Base-by-base conservation (phyloP, 257 asterid species). In the Solanum bulbocastanum region DNA sequence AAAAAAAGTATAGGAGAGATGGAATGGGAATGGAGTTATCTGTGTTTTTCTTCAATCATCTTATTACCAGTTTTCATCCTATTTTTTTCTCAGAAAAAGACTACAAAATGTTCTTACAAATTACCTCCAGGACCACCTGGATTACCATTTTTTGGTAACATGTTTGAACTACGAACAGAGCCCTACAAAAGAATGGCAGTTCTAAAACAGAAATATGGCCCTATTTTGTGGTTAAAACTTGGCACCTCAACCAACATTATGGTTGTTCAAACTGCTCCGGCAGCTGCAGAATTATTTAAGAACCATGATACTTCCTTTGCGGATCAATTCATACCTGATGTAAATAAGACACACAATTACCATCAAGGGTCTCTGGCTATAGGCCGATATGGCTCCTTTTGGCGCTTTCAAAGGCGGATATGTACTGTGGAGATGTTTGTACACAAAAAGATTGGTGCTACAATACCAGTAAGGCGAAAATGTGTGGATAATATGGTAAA, bases 361-460 rank as follows among this genome's bases (percentile, higher is more conserved):
- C 12, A 91, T 89, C 56, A 87, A 90, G 94, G 93, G 37, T 92
- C 96, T 0, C 3, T 93, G 9, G 92, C 96, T 1, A 86, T 94
- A 8, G 83, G 95, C 66, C 95, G 93, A 20, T 92, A 92, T 73
- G 96, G 96, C 13, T 15, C 93, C 5, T 91, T 93, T 83, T 94
- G 95, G 97, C 92, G 97, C 6, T 85, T 85, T 85, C 89, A 91
- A 90, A 91, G 92, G 89, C 89, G 95, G 3, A 89, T 94, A 22
- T 91, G 93, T 93, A 94, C 94, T 2, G 91, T 88, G 1, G 97
- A 93, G 66, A 92, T 95, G 94, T 52, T 92, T 23, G 91, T 88
- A 2, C 92, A 89, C 44, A 88, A 56, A 84, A 83, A 89, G 84
- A 92, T 95, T 79, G 89, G 32, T 23, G 93, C 91, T 22, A 90